Percentiles rank a stretch among this genome's conserved stretches.
phyloP scores from a whole-genome alignment of 768 basidiomycete genomes.

The Phlebiopsis flavidoalba region DNA sequence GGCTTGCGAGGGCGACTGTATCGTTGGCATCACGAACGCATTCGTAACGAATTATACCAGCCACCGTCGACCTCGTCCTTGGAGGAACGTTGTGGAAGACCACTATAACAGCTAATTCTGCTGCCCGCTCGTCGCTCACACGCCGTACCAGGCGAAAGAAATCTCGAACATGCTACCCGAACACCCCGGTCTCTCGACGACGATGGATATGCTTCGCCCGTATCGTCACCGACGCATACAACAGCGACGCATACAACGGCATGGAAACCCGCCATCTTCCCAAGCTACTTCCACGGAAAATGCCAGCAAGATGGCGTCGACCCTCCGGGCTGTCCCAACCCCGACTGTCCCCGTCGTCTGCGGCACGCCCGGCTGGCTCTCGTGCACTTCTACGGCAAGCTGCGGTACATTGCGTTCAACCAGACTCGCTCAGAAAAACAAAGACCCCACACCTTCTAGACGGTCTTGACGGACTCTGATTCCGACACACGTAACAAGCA shows the following conservation, averaged over 20 bases:
- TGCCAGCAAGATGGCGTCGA: slow-evolving; percentile 50
- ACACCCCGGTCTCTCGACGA: slow-evolving; percentile 15
- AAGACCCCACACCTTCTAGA: slow-evolving; percentile 29
- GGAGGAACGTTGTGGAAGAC: slow-evolving; percentile 41
- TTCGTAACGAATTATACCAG: slow-evolving; percentile 45
- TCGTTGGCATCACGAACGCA: slow-evolving; percentile 50
- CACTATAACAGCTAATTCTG: neutral
- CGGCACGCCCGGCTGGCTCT: slow-evolving; percentile 82
- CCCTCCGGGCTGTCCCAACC: slow-evolving; percentile 71
- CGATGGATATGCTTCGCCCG: slow-evolving; percentile 38
- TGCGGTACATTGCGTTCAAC: slow-evolving; percentile 47
- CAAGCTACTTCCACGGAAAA: slow-evolving; percentile 69
- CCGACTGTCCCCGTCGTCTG: slow-evolving; percentile 63
- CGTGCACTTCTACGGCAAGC: slow-evolving; percentile 55
- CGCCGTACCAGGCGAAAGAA: slow-evolving; percentile 27
- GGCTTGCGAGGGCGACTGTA: slow-evolving; percentile 72
- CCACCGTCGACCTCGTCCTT: slow-evolving; percentile 34
- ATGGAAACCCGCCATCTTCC: slow-evolving; percentile 61
- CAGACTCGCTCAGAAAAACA: no score
- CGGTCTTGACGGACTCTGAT: slow-evolving; percentile 30
- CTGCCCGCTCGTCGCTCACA: slow-evolving; percentile 10
- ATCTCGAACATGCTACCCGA: slow-evolving; percentile 31
- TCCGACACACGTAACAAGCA: slow-evolving; percentile 36
- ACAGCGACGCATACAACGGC: slow-evolving; percentile 34
- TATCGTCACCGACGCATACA: slow-evolving; percentile 42